Evolutionary conservation across 495 filamentous ascomycete species (phyloP).

Genomic region (Staphylotrichum longicolle): DNA sequence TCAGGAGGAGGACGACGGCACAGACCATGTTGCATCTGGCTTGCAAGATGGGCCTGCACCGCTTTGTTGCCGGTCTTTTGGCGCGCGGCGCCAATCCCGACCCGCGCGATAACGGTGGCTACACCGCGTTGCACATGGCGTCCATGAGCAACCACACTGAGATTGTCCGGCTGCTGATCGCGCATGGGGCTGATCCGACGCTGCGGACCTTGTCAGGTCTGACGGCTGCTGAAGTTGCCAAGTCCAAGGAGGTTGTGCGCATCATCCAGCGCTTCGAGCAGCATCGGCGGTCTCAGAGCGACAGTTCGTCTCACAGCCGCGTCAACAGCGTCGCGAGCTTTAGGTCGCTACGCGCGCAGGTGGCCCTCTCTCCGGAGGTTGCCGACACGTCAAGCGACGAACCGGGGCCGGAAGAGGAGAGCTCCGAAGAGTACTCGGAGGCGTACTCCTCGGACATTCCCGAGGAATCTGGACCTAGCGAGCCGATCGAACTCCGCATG

Average conservation of each 20-base stretch:
- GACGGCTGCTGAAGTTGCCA: conserved; percentile 69
- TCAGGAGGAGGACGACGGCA: conserved; percentile 54
- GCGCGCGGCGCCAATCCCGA: conserved; percentile 77
- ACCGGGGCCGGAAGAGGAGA: conserved; percentile 40
- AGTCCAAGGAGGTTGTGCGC: conserved; percentile 55
- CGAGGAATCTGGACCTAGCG: conserved; percentile 40
- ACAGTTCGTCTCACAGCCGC: conserved; percentile 51
- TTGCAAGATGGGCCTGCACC: conserved; percentile 68
- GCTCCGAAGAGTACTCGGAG: conserved; percentile 46
- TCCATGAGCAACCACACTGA: conserved; percentile 72
- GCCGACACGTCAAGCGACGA: conserved; percentile 36
- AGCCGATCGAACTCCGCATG: conserved; percentile 39
- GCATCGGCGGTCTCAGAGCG: conserved; percentile 57
- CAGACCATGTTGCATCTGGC: conserved; percentile 83
- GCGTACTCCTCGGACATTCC: conserved; percentile 35
- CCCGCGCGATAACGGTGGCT: conserved; percentile 73
- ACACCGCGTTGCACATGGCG: conserved; percentile 80
- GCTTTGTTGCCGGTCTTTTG: conserved; percentile 76
- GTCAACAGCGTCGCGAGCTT: conserved; percentile 65
- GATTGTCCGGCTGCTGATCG: conserved; percentile 71
- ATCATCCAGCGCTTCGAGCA: conserved; percentile 55
- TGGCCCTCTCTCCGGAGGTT: conserved; percentile 36
- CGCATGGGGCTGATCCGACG: conserved; percentile 68
- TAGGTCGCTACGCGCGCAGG: conserved; percentile 52
- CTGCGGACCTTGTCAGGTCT: conserved; percentile 69